Percentiles rank a stretch among this genome's conserved stretches.
These are phyloP conservation scores for Eutypella sp. DNA, from an alignment of 2,329 filamentous ascomycete genomes.

Conservation along the genomic window DNA sequence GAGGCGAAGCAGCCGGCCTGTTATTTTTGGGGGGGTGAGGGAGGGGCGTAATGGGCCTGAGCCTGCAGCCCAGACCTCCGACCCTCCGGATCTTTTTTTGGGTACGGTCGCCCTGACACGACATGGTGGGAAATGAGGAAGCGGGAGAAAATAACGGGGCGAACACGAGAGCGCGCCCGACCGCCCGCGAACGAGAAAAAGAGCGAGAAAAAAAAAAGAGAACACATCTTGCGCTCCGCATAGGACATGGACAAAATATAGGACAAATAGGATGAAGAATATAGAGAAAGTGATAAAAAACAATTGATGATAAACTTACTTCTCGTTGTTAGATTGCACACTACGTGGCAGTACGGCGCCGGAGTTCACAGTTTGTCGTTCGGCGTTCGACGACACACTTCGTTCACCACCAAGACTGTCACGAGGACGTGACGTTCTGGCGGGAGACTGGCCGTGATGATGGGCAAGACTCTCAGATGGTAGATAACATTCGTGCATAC, in stretches of 20 bases:
- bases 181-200: not conserved
- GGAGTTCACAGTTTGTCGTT: slow-evolving; percentile 42
- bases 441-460: slow-evolving; percentile 54
- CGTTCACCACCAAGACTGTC: slow-evolving; percentile 52
- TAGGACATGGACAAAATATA: slow-evolving; percentile 3
- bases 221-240: no score
- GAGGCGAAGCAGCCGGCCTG: not conserved
- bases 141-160: slow-evolving; percentile 3
- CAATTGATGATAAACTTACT: slow-evolving; percentile 40
- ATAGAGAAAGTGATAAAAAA: slow-evolving; percentile 2
- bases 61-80: not conserved
- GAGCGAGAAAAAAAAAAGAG: slow-evolving; percentile 4
- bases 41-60: not conserved
- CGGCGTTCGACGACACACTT: slow-evolving; percentile 37
- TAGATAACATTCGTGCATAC: slow-evolving; percentile 59
- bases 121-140: slow-evolving; percentile 2
- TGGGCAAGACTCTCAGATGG: slow-evolving; percentile 57
- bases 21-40: not conserved
- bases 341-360: slow-evolving; percentile 39
- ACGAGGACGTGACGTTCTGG: slow-evolving; percentile 46
- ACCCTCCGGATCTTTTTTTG: not conserved
- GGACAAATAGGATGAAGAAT: slow-evolving; percentile 1
- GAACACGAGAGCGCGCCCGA: slow-evolving; percentile 3
- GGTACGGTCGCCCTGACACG: slow-evolving; percentile 1
- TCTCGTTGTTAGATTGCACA: slow-evolving; percentile 44